These are phyloP conservation scores for Verticillium isaacii DNA, from an alignment of 2,329 filamentous ascomycete genomes.

Conservation along the genomic window DNA sequence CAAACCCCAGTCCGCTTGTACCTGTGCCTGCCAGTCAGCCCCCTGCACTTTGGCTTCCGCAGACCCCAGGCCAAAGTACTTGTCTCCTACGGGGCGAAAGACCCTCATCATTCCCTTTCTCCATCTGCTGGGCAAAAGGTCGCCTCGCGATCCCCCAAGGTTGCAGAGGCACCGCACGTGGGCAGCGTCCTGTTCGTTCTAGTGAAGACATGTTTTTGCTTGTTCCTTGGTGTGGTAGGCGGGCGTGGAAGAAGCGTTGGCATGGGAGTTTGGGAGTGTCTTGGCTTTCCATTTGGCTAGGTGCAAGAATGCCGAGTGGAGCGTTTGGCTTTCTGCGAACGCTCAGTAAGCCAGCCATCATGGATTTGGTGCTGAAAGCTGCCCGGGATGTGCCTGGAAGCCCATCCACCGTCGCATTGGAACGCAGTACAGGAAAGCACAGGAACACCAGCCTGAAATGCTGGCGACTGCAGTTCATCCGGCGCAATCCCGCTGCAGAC, in stretches of 20 bases:
- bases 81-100: not conserved
- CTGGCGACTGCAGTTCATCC: not conserved
- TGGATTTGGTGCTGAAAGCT: too few relatives aligned
- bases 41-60: not conserved
- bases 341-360: too few relatives aligned
- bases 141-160: not conserved
- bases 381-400: too few relatives aligned
- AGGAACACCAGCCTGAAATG: not conserved
- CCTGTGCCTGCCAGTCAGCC: not conserved
- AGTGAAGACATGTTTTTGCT: not conserved
- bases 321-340: too few relatives aligned
- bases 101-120: not conserved
- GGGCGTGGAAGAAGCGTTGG: too few relatives aligned
- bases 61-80: not conserved
- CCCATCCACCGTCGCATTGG: too few relatives aligned
- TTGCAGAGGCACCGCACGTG: not conserved
- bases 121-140: not conserved
- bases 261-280: too few relatives aligned
- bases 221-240: not conserved
- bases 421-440: too few relatives aligned
- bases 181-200: not conserved
- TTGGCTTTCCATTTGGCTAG: too few relatives aligned
- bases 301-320: too few relatives aligned
- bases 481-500: not conserved
- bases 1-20: not conserved